Conservation (phyloP, 352 stramenopile species). For the Globisporangium paroecandrum region DNA sequence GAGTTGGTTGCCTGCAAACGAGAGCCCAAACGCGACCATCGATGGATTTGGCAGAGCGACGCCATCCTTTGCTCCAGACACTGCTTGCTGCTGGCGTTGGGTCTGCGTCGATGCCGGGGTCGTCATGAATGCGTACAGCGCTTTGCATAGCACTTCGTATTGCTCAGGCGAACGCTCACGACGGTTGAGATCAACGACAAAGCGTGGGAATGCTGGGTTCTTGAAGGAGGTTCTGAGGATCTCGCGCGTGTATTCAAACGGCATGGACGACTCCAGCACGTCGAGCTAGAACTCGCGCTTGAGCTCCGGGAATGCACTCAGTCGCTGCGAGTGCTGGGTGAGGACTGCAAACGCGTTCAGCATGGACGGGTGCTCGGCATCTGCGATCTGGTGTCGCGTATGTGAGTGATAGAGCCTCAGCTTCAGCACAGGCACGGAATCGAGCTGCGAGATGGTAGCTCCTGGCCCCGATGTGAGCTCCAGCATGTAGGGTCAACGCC, state of each 20-base stretch:
- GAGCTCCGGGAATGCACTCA: conserved; percentile 3
- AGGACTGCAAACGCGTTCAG: conserved; percentile 5
- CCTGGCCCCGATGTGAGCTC: background rate
- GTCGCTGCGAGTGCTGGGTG: background rate
- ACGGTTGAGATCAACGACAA: conserved; percentile 2
- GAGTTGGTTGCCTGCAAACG: background rate
- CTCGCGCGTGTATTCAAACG: background rate
- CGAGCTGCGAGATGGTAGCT: background rate
- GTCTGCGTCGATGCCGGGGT: background rate
- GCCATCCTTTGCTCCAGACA: background rate
- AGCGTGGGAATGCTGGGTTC: background rate
- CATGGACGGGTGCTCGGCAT: background rate
- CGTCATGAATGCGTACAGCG: background rate
- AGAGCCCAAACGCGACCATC: background rate
- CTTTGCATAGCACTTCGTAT: background rate
- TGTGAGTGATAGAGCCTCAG: background rate
- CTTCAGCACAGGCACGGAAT: background rate
- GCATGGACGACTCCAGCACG: conserved; percentile 6
- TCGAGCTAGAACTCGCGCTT: conserved; percentile 13
- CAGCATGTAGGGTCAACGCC: background rate
- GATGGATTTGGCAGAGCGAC: background rate
- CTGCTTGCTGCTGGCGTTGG: background rate
- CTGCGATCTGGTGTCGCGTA: background rate
- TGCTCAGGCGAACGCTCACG: background rate
- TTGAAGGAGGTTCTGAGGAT: background rate